Conservation (phyloP, 2,329 filamentous ascomycete species). For the Colletotrichum kahawae region DNA sequence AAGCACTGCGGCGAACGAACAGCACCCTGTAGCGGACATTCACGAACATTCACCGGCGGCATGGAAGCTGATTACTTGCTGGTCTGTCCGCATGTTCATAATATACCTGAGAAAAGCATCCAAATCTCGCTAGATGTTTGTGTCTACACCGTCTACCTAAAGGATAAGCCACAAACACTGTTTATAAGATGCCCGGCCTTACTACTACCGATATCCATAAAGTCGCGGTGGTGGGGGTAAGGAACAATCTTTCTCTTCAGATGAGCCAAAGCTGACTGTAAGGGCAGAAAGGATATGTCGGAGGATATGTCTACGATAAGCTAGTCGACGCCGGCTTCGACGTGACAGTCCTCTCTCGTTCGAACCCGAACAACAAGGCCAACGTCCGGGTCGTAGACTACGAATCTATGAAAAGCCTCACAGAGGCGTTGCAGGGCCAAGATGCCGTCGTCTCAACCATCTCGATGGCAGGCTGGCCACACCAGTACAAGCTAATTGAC, state of each 20-base stretch:
- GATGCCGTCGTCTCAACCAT: conserved; percentile 60
- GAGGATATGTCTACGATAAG: background rate
- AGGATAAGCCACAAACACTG: accelerated
- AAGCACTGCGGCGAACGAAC: background rate
- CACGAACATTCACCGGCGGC: background rate
- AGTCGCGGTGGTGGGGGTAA: background rate
- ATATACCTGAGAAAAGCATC: background rate
- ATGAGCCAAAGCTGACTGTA: background rate
- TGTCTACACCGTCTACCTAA: background rate
- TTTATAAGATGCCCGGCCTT: background rate
- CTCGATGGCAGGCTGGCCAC: conserved; percentile 41
- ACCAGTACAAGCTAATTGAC: conserved; percentile 55
- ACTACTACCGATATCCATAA: background rate
- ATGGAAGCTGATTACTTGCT: accelerated
- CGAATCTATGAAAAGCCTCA: conserved; percentile 47
- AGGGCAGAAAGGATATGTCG: conserved; percentile 3
- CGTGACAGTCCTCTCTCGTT: conserved; percentile 44
- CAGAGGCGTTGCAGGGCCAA: conserved; percentile 55
- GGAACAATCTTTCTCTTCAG: background rate
- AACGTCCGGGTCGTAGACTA: conserved; percentile 41
- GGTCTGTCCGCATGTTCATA: background rate
- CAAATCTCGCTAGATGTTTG: accelerated
- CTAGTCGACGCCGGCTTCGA: conserved; percentile 30
- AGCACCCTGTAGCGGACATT: background rate
- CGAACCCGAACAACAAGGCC: conserved; percentile 32